A percentile compares a stretch with the other conserved stretches of the same genome.
Conservation (phyloP, 139 green algal genomes). For the Yamagishiella unicocca region DNA sequence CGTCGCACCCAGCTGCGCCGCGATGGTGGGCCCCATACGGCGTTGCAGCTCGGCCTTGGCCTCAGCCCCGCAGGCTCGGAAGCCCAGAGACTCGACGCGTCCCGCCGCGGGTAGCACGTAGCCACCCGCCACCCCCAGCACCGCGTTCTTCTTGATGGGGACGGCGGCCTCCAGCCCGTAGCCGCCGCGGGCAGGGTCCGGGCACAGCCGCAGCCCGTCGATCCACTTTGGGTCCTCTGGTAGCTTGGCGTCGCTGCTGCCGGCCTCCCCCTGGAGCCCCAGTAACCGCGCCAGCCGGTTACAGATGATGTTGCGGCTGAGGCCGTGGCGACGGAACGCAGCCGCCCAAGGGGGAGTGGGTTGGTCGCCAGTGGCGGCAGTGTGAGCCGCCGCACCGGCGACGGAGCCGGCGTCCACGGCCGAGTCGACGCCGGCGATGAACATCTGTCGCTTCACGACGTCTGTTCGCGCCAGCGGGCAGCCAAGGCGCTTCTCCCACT, state of each 20-base stretch:
- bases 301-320: not conserved
- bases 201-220: not conserved
- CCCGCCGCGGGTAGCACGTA: not conserved
- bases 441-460: not conserved
- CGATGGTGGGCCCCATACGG: not conserved
- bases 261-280: not conserved
- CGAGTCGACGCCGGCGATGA: not conserved
- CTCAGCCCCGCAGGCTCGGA: not conserved
- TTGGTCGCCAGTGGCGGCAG: too few relatives aligned
- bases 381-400: too few relatives aligned
- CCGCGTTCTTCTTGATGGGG: not conserved
- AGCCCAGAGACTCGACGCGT: not conserved
- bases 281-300: not conserved
- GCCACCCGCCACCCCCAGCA: conserved; percentile 5
- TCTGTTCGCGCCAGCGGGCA: not conserved
- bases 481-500: not conserved
- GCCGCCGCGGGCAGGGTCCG: not conserved
- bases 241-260: not conserved
- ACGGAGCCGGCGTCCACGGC: too few relatives aligned
- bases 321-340: not conserved
- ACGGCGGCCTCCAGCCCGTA: not conserved
- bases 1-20: not conserved
- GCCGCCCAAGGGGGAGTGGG: not conserved
- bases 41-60: not conserved
- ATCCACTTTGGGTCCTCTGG: not conserved